These are phyloP conservation scores for Venustampulla echinocandica DNA, from an alignment of 495 filamentous ascomycete species.

Conservation along the genomic window DNA sequence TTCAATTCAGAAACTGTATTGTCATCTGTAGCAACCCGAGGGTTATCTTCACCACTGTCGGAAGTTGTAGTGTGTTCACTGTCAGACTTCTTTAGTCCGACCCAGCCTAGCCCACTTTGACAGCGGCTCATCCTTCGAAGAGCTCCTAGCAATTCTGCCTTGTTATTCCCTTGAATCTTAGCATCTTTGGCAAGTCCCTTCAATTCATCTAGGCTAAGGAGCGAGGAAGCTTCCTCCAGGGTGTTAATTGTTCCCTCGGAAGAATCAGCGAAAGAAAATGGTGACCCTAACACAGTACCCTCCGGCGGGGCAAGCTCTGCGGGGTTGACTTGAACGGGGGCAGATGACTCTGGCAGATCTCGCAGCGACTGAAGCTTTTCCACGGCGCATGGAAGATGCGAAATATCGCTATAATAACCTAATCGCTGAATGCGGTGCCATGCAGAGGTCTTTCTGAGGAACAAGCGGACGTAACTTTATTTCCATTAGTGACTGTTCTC, in stretches of 20 bases:
- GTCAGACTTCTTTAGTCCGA: conserved; percentile 44
- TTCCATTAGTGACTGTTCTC: conserved; percentile 6
- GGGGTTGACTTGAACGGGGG: conserved; percentile 29
- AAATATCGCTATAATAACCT: conserved; percentile 74
- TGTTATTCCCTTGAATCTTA: conserved; percentile 83
- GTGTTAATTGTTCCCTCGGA: conserved; percentile 64
- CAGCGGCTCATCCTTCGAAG: conserved; percentile 61
- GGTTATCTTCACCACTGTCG: conserved; percentile 8
- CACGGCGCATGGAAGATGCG: conserved; percentile 58
- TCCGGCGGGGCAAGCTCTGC: conserved; percentile 39
- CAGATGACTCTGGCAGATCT: conserved; percentile 31
- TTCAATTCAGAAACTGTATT: conserved; percentile 27
- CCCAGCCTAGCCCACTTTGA: conserved; percentile 62
- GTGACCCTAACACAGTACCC: conserved; percentile 36
- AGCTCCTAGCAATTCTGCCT: conserved; percentile 65
- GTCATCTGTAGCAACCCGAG: conserved; percentile 15
- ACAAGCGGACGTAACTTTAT: conserved; percentile 77
- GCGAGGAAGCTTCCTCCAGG: conserved; percentile 75
- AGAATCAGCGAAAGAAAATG: conserved; percentile 71
- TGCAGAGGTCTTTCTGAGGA: conserved; percentile 85
- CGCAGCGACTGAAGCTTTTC: conserved; percentile 41
- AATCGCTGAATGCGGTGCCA: conserved; percentile 83
- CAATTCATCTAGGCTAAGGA: conserved; percentile 79
- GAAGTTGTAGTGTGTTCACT: conserved; percentile 25
- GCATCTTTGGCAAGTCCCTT: conserved; percentile 78